Conservation (phyloP, 208 protist species). For the Eutreptiella sp. region DNA sequence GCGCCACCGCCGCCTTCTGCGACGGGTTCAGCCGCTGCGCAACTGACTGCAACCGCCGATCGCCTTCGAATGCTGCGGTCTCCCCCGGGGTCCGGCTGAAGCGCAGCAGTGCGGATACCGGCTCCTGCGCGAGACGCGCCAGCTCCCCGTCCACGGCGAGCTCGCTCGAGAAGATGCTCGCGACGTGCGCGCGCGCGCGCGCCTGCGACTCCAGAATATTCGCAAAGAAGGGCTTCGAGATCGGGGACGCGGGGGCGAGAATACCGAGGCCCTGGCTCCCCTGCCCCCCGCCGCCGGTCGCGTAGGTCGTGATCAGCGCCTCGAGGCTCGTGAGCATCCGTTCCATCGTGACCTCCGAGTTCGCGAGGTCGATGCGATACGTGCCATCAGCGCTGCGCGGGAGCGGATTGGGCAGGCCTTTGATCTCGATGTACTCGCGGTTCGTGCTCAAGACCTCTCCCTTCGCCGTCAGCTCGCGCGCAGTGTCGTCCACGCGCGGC, state of each 20-base stretch:
- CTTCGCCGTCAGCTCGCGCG: not conserved
- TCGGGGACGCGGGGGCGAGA: constrained; percentile 1
- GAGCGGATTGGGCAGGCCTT: not conserved
- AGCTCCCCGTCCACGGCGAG: not conserved
- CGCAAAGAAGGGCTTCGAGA: constrained; percentile 5
- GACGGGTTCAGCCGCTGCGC: constrained; percentile 6
- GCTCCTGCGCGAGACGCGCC: not conserved
- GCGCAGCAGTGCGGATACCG: not conserved
- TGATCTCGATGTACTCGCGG: constrained; percentile 2
- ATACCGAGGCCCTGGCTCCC: constrained; percentile 3
- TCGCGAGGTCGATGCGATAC: constrained; percentile 15
- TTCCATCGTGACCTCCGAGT: not conserved
- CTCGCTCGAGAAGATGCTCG: not conserved
- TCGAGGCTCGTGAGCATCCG: not conserved
- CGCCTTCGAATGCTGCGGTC: not conserved
- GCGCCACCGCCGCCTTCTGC: not conserved
- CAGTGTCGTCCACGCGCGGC: not conserved
- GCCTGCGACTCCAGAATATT: constrained; percentile 6
- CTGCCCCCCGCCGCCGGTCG: not conserved
- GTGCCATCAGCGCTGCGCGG: not conserved
- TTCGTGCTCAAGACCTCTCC: not conserved
- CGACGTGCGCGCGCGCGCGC: constrained; percentile 1
- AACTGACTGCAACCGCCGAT: too few species aligned
- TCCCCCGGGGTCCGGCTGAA: not conserved
- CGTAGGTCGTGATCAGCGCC: not conserved